Conservation (phyloP, 495 filamentous ascomycete genomes). For the Penicillium mononematosum region DNA sequence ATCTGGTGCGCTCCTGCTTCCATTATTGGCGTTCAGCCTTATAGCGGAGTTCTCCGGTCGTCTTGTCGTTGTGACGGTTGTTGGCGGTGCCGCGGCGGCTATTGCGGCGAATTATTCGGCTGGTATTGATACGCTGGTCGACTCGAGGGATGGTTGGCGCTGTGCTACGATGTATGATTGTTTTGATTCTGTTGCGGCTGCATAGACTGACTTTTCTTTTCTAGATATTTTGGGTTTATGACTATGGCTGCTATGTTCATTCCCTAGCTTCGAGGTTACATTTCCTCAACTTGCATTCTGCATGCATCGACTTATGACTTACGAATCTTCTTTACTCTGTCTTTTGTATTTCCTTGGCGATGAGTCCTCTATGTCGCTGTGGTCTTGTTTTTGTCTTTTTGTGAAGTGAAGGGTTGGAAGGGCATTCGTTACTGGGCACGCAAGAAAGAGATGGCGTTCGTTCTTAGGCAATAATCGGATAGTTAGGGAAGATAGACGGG, state of each 20-base stretch:
- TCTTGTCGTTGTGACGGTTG: constrained; percentile 49
- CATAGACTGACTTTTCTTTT: constrained; percentile 6
- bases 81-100: constrained; percentile 38
- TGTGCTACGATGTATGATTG: constrained; percentile 39
- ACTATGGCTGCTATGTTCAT: constrained; percentile 42
- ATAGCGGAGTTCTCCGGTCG: constrained; percentile 53
- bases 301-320: constrained; percentile 7
- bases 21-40: constrained; percentile 58
- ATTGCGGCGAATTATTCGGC: constrained; percentile 39
- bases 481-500: not conserved
- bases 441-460: constrained; percentile 12
- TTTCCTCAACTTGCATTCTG: not conserved
- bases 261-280: constrained; percentile 18
- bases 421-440: not conserved
- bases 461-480: not conserved
- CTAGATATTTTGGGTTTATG: constrained; percentile 48
- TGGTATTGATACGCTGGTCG: constrained; percentile 38
- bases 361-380: not conserved
- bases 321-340: constrained; percentile 17
- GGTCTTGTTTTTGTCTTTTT: not conserved
- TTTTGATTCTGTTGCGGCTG: not conserved
- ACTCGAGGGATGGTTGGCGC: constrained; percentile 43
- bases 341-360: not conserved
- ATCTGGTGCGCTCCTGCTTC: constrained; percentile 54
- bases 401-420: not conserved